Percentiles rank a stretch among this genome's conserved stretches.
Conservation (phyloP, 164 flowering plant species). For the Sextonia rubra region DNA sequence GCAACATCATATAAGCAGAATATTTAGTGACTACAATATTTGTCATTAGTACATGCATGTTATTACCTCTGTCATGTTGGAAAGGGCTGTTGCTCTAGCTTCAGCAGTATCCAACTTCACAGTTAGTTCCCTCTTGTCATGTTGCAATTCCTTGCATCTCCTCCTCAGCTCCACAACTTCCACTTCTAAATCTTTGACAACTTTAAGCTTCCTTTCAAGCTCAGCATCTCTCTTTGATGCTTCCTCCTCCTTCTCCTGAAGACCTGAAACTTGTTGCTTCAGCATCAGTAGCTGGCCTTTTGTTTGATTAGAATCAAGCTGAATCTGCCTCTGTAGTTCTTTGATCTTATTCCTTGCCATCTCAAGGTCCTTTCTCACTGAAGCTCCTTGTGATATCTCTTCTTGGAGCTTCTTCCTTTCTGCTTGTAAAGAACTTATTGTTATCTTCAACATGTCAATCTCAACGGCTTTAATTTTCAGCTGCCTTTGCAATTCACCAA, state of each 20-base stretch:
- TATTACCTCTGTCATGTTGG: slow-evolving; percentile 82
- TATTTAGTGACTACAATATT: no score
- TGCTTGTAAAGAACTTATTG: slow-evolving; percentile 73
- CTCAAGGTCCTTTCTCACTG: slow-evolving; percentile 69
- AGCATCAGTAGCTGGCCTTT: slow-evolving; percentile 85
- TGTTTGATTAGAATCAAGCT: slow-evolving; percentile 86
- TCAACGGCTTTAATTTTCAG: slow-evolving; percentile 87
- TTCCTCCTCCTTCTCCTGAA: slow-evolving; percentile 81
- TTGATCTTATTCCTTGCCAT: slow-evolving; percentile 77
- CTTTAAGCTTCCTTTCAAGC: slow-evolving; percentile 71
- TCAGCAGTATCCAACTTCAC: slow-evolving; percentile 80
- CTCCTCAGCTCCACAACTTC: slow-evolving; percentile 85
- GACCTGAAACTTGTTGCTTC: slow-evolving; percentile 79
- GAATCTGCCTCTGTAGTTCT: slow-evolving; percentile 92
- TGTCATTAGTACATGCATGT: no score
- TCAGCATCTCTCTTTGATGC: slow-evolving; percentile 65
- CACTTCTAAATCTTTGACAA: slow-evolving; percentile 73
- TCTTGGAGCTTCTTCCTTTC: slow-evolving; percentile 94
- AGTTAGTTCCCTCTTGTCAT: slow-evolving; percentile 83
- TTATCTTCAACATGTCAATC: slow-evolving; percentile 81
- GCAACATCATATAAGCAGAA: no score
- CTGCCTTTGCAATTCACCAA: slow-evolving; percentile 77
- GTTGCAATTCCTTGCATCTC: slow-evolving; percentile 84
- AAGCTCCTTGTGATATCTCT: slow-evolving; percentile 45
- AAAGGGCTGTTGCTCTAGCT: slow-evolving; percentile 51